Evolutionary conservation across 2,329 filamentous ascomycete species (phyloP).

Genomic region (Sordariomycetes sp.): DNA sequence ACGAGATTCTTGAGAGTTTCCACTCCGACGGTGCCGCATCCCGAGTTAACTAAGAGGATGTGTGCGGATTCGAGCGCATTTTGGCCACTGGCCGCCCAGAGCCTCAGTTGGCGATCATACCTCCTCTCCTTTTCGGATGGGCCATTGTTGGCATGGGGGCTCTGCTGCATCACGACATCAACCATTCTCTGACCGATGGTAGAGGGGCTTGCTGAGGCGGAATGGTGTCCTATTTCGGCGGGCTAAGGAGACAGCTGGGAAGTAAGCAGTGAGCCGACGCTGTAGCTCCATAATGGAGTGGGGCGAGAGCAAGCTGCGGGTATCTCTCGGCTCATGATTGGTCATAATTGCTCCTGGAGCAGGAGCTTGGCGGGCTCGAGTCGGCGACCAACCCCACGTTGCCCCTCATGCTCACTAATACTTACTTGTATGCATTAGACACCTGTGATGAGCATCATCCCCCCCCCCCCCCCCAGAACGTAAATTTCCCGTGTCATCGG

Average conservation of each 20-base stretch:
- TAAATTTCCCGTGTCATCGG: no score
- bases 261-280: no score
- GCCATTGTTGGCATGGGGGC: constrained; percentile 12
- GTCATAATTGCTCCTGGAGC: neutral
- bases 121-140: constrained; percentile 56
- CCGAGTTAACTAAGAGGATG: constrained; percentile 80
- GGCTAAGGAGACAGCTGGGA: neutral
- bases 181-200: neutral
- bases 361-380: no score
- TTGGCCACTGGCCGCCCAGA: constrained; percentile 92
- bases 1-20: constrained; percentile 97
- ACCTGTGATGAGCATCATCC: no score
- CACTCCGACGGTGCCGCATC: constrained; percentile 73
- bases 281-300: no score
- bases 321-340: neutral
- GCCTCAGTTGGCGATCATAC: constrained; percentile 87
- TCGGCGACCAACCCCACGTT: no score
- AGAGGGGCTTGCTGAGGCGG: neutral
- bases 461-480: no score
- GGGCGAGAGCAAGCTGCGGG: neutral
- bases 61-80: constrained; percentile 80
- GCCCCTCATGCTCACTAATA: no score
- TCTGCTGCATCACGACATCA: neutral
- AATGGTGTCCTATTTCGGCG: neutral
- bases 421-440: no score